phyloP scores from a whole-genome alignment of 2,329 filamentous ascomycete species.

The Phialophora verrucosa region DNA sequence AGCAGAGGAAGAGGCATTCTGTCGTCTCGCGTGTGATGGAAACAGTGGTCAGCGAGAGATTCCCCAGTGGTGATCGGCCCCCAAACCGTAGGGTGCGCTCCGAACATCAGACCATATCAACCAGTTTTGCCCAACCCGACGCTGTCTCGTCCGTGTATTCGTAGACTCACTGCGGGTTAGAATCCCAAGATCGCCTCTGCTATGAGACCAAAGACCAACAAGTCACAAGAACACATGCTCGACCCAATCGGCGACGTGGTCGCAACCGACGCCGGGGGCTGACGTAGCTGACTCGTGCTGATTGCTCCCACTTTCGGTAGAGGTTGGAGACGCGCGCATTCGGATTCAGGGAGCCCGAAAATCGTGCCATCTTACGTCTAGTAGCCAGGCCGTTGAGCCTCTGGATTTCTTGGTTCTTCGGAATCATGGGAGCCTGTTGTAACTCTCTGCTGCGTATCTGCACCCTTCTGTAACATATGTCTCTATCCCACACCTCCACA shows the following conservation, averaged over 20 bases:
- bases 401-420: conserved; percentile 9
- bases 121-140: background rate
- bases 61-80: conserved; percentile 4
- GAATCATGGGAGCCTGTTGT: conserved; percentile 20
- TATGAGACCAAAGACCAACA: background rate
- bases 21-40: conserved; percentile 23
- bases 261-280: conserved; percentile 12
- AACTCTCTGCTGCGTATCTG: conserved; percentile 2
- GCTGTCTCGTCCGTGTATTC: background rate
- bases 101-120: background rate
- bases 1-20: conserved; percentile 26
- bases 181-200: background rate
- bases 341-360: conserved; percentile 21
- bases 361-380: conserved; percentile 19
- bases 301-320: conserved; percentile 18
- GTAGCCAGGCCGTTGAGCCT: background rate
- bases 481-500: background rate
- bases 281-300: conserved; percentile 9
- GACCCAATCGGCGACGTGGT: conserved; percentile 2
- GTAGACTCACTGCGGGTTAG: background rate
- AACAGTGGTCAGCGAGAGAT: background rate
- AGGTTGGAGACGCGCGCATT: conserved; percentile 10
- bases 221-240: background rate
- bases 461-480: conserved; percentile 5
- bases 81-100: background rate